Conservation (phyloP, 2,329 filamentous ascomycete species). For the Aschersonia sp. region DNA sequence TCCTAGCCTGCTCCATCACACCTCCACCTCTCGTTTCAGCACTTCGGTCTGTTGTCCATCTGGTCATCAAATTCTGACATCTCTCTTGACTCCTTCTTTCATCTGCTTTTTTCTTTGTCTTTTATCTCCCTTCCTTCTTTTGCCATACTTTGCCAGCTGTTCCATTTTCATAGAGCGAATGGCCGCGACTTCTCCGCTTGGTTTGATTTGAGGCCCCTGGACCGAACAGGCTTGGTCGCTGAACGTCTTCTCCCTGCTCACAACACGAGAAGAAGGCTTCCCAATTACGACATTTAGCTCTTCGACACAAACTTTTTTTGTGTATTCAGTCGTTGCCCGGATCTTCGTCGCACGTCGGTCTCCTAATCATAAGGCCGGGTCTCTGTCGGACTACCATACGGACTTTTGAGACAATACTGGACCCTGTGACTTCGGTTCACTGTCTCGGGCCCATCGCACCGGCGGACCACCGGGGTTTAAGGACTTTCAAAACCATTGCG, state of each 20-base stretch:
- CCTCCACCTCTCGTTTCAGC: no score
- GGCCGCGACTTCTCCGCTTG: neutral
- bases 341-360: no score
- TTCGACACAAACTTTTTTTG: neutral
- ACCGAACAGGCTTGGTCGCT: neutral
- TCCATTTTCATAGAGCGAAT: neutral
- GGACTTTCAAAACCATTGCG: neutral
- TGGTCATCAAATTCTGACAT: neutral
- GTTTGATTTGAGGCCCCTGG: neutral
- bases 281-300: neutral
- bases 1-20: no score
- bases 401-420: no score
- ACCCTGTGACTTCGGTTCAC: no score
- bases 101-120: neutral
- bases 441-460: no score
- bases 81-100: neutral
- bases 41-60: no score
- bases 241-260: neutral
- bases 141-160: neutral
- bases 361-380: no score
- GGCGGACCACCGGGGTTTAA: neutral
- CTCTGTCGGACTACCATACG: no score
- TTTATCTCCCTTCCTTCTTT: neutral
- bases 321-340: no score
- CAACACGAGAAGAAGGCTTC: neutral